phyloP scores from a whole-genome alignment of 768 basidiomycete species.

The Serendipita indica region DNA sequence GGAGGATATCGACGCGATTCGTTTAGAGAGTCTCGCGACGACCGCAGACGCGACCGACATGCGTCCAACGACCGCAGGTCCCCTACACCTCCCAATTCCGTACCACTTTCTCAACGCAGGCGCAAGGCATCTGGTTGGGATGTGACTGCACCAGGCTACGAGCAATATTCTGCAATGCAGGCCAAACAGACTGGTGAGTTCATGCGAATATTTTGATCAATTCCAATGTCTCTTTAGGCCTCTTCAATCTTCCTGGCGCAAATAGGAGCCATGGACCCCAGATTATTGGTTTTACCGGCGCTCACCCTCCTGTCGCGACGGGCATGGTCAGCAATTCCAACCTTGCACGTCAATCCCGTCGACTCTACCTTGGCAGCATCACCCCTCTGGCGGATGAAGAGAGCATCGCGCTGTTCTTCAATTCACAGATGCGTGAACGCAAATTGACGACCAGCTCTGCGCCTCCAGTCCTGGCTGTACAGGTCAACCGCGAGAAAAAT shows the following conservation, averaged over 20 bases:
- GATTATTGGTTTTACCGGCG: slow-evolving; percentile 64
- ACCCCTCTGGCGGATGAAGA: slow-evolving; percentile 90
- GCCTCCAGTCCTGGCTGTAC: slow-evolving; percentile 83
- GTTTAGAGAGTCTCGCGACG: slow-evolving; percentile 15
- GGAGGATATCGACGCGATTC: slow-evolving; percentile 23
- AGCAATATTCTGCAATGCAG: slow-evolving; percentile 86
- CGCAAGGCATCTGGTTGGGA: slow-evolving; percentile 93
- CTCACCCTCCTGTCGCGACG: slow-evolving; percentile 75
- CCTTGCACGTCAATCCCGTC: slow-evolving; percentile 79
- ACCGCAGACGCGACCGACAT: slow-evolving; percentile 31
- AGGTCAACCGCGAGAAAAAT: slow-evolving; percentile 97
- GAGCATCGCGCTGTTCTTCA: slow-evolving; percentile 87
- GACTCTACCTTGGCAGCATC: slow-evolving; percentile 94
- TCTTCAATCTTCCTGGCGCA: slow-evolving; percentile 92
- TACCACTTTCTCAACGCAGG: slow-evolving; percentile 71
- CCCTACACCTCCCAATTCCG: slow-evolving; percentile 77
- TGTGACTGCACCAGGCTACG: slow-evolving; percentile 88
- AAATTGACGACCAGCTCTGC: slow-evolving; percentile 65
- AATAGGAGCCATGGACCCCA: slow-evolving; percentile 79
- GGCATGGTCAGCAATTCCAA: slow-evolving; percentile 79
- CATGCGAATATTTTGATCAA: not conserved
- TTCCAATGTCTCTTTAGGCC: slow-evolving; percentile 35
- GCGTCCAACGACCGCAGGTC: slow-evolving; percentile 69
- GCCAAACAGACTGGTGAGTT: slow-evolving; percentile 90
- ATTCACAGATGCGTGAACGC: slow-evolving; percentile 89